These are phyloP conservation scores for Mucor saturninus DNA, from an alignment of 371 early-diverging fungal genomes.

Conservation along the genomic window DNA sequence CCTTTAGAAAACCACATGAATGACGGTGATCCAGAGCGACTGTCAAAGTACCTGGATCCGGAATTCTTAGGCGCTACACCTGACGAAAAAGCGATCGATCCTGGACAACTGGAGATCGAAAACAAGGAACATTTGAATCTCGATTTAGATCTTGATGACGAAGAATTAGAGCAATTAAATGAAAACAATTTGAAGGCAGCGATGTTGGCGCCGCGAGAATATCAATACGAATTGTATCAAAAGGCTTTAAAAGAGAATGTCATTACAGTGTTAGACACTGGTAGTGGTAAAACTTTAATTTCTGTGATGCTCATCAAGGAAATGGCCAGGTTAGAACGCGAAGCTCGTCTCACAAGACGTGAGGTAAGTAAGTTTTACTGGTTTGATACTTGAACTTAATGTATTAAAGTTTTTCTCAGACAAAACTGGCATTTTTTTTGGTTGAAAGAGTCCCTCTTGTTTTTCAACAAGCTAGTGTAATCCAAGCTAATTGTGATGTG, in stretches of 20 bases:
- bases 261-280: conserved; percentile 90
- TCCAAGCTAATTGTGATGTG: conserved; percentile 67
- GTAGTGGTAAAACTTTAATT: conserved; percentile 93
- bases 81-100: conserved; percentile 24
- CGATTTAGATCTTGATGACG: conserved; percentile 22
- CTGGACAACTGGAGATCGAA: conserved; percentile 30
- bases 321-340: conserved; percentile 50
- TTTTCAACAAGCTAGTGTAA: conserved; percentile 80
- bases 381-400: background rate
- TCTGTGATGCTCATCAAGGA: conserved; percentile 85
- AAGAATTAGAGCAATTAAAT: conserved; percentile 21
- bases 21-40: conserved; percentile 20
- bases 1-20: conserved; percentile 41
- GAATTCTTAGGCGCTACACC: conserved; percentile 37
- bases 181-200: conserved; percentile 17
- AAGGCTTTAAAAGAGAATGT: conserved; percentile 74
- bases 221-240: conserved; percentile 79
- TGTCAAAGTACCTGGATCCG: conserved; percentile 42
- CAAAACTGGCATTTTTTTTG: conserved; percentile 75
- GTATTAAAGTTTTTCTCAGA: conserved; percentile 19
- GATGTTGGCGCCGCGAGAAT: conserved; percentile 65
- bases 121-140: conserved; percentile 34
- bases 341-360: conserved; percentile 32
- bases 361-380: conserved; percentile 33
- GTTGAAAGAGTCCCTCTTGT: conserved; percentile 88